Evolutionary conservation across 164 flowering plant species (phyloP).

Genomic region (Taxillus chinensis): DNA sequence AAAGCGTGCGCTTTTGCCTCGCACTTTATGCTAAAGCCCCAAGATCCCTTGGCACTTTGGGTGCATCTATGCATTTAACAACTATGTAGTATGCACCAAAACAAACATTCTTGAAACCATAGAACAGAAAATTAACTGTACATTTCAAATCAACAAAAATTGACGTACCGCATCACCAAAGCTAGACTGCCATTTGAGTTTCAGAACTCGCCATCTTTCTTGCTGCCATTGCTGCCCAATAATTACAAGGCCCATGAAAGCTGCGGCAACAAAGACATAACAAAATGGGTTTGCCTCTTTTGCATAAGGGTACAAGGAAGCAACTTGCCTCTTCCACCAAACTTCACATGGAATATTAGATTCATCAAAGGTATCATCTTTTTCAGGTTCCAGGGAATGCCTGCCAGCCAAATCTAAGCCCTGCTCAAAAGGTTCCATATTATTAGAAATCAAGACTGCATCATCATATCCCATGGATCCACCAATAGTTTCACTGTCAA

Average conservation of each 20-base stretch:
- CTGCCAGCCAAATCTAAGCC: constrained; percentile 18
- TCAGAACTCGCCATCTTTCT: constrained; percentile 70
- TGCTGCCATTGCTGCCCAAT: constrained; percentile 93
- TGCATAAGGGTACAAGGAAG: constrained; percentile 62
- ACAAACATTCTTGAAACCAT: background rate
- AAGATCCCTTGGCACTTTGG: too few species aligned
- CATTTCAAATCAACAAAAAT: background rate
- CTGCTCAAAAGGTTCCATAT: constrained; percentile 22
- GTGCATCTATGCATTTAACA: too few species aligned
- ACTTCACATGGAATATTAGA: constrained; percentile 64
- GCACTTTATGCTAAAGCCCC: too few species aligned
- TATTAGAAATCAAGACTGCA: constrained; percentile 14
- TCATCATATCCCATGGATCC: constrained; percentile 23
- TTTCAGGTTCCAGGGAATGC: constrained; percentile 10
- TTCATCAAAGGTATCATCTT: constrained; percentile 28
- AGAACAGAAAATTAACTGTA: background rate
- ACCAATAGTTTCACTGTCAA: constrained; percentile 27
- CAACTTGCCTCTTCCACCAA: constrained; percentile 89
- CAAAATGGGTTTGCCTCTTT: constrained; percentile 77
- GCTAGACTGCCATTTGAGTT: constrained; percentile 50
- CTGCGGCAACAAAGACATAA: constrained; percentile 84
- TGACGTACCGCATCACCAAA: constrained; percentile 50
- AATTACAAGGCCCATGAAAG: constrained; percentile 89
- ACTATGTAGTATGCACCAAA: too few species aligned
- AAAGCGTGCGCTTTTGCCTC: too few species aligned